These are phyloP conservation scores for Anacardium occidentale DNA, from an alignment of 345 rosid genomes.

Conservation along the genomic window DNA sequence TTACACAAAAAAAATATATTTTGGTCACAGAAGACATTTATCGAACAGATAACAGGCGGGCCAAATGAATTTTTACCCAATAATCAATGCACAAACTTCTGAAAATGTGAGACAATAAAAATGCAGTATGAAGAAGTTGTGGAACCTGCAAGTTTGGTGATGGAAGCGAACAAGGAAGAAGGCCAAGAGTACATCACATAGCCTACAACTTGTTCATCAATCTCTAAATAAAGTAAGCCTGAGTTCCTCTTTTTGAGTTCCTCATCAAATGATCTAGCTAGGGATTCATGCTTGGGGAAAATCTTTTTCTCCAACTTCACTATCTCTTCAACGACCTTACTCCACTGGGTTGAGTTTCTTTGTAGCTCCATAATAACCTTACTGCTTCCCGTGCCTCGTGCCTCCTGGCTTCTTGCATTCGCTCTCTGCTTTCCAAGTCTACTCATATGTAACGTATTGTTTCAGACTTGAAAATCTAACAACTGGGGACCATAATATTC, in stretches of 20 bases:
- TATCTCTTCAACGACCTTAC: slow-evolving; percentile 49
- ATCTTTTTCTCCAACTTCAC: slow-evolving; percentile 69
- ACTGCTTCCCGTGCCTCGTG: slow-evolving; percentile 33
- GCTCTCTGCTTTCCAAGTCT: neutral
- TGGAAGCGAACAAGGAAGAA: slow-evolving; percentile 66
- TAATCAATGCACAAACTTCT: neutral
- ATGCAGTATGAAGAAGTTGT: neutral
- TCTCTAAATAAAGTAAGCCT: slow-evolving; percentile 54
- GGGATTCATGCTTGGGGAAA: slow-evolving; percentile 85
- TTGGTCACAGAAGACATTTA: slow-evolving; percentile 30
- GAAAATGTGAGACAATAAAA: neutral
- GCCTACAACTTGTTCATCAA: slow-evolving; percentile 51
- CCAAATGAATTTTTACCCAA: too few relatives aligned
- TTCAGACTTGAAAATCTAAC: too few relatives aligned
- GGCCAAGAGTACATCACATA: slow-evolving; percentile 77
- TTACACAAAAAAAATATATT: too few relatives aligned
- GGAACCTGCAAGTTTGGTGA: slow-evolving; percentile 78
- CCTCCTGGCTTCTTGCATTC: neutral
- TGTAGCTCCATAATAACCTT: slow-evolving; percentile 41
- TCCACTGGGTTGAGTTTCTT: slow-evolving; percentile 46
- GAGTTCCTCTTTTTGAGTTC: slow-evolving; percentile 70
- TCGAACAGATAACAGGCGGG: slow-evolving; percentile 42
- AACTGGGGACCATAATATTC: too few relatives aligned
- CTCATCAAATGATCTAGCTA: slow-evolving; percentile 56
- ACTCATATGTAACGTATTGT: too few relatives aligned